These are phyloP conservation scores for Botrytis porri DNA, from an alignment of 2,329 filamentous ascomycete species.

Conservation along the genomic window DNA sequence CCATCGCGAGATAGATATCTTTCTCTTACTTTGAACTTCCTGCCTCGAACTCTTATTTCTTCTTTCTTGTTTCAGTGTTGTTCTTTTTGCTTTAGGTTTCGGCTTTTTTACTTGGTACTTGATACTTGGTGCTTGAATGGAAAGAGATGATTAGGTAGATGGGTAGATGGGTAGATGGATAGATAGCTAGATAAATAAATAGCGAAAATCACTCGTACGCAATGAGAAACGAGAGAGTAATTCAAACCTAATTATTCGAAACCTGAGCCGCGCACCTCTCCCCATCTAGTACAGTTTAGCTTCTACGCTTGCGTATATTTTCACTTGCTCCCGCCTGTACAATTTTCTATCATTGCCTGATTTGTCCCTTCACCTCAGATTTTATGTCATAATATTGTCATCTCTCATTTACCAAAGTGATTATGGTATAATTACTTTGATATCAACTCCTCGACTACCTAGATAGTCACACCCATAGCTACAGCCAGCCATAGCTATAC, in stretches of 20 bases:
- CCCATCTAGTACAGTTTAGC: neutral
- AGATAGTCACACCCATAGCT: neutral
- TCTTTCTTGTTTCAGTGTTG: neutral
- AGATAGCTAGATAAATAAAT: neutral
- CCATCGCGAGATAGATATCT: neutral
- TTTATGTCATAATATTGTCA: neutral
- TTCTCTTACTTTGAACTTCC: neutral
- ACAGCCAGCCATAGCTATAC: neutral
- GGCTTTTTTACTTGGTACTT: neutral
- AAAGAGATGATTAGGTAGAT: neutral
- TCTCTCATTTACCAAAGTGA: neutral
- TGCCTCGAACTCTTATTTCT: neutral
- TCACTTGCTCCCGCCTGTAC: neutral
- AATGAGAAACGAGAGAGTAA: neutral
- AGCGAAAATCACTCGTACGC: neutral
- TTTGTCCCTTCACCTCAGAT: neutral
- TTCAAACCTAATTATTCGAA: neutral
- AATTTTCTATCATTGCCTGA: fast-evolving
- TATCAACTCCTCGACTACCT: neutral
- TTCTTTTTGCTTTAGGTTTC: neutral
- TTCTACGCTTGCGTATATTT: neutral
- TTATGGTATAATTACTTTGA: neutral
- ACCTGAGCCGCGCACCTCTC: neutral
- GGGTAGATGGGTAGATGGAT: neutral
- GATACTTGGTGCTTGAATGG: too few relatives aligned